Conservation (phyloP, 202 grass and related monocot species). For the Schoenoplectus tabernaemontani region DNA sequence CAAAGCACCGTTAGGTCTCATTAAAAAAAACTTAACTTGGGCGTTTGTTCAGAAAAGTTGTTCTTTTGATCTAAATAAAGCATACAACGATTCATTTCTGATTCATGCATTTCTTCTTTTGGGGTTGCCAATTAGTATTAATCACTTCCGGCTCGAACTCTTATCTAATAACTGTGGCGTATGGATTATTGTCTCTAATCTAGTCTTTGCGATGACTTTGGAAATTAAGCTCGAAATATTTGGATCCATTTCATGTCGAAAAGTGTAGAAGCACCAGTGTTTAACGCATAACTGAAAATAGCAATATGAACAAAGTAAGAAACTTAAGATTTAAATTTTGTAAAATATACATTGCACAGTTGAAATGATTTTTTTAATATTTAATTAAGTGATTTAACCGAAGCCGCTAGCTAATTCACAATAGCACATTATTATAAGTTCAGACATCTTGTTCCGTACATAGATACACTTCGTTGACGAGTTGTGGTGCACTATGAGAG, state of each 20-base stretch:
- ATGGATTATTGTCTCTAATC: background rate
- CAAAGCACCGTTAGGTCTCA: slow-evolving; percentile 20
- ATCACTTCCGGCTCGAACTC: slow-evolving; percentile 20
- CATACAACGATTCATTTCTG: background rate
- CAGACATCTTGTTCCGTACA: background rate
- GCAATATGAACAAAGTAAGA: no score
- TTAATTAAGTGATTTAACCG: background rate
- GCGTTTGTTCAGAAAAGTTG: slow-evolving; percentile 10
- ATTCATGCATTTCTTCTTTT: slow-evolving; percentile 3
- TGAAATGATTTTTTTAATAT: background rate
- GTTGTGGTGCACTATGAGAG: background rate
- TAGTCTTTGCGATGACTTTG: background rate
- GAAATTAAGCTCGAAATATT: background rate
- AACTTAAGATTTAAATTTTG: no score
- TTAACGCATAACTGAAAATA: no score
- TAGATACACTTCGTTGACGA: background rate
- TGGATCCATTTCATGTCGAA: background rate
- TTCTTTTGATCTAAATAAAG: slow-evolving; percentile 14
- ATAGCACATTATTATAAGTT: background rate
- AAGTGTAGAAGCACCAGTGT: no score
- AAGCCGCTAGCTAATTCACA: background rate
- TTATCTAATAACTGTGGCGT: slow-evolving; percentile 1
- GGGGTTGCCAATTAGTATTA: background rate
- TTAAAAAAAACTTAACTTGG: slow-evolving; percentile 11
- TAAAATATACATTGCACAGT: background rate